phyloP scores from a whole-genome alignment of 768 basidiomycete species.

The Clitopilus hobsonii region DNA sequence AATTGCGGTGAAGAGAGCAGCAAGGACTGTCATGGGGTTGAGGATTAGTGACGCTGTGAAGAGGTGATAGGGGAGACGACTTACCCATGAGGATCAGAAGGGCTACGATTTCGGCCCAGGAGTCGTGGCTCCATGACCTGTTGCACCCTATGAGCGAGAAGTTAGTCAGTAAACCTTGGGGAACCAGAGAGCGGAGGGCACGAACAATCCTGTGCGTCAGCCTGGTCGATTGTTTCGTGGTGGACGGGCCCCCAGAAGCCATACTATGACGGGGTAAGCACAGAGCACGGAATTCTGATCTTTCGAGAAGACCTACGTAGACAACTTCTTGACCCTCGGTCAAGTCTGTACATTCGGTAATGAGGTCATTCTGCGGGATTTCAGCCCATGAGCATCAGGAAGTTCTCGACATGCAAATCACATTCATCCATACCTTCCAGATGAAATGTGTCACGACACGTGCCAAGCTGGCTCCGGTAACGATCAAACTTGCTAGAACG shows the following conservation, averaged over 20 bases:
- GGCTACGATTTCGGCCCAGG: conserved; percentile 63
- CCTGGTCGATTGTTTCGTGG: conserved; percentile 19
- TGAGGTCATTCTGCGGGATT: conserved; percentile 47
- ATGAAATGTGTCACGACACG: conserved; percentile 62
- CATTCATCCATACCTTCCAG: conserved; percentile 45
- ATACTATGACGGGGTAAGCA: conserved; percentile 26
- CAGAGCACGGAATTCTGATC: not conserved
- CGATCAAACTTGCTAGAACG: conserved; percentile 38
- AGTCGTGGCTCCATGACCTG: conserved; percentile 53
- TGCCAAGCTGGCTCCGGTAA: conserved; percentile 48
- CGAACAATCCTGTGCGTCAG: conserved; percentile 46
- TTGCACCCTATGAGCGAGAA: conserved; percentile 51
- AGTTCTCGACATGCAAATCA: not conserved
- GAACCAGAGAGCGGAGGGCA: not conserved
- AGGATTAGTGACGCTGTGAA: not conserved
- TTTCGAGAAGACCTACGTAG: conserved; percentile 25
- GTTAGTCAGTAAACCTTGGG: not conserved
- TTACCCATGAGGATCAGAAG: conserved; percentile 57
- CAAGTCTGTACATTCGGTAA: conserved; percentile 47
- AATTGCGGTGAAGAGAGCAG: conserved; percentile 56
- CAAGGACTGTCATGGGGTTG: conserved; percentile 36
- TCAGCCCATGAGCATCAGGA: too few species aligned
- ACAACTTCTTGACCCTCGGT: conserved; percentile 28
- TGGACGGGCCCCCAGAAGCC: conserved; percentile 51
- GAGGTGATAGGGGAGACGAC: conserved; percentile 15